These are phyloP conservation scores for Botrytis sinoallii DNA, from an alignment of 2,329 filamentous ascomycete species.

Conservation along the genomic window DNA sequence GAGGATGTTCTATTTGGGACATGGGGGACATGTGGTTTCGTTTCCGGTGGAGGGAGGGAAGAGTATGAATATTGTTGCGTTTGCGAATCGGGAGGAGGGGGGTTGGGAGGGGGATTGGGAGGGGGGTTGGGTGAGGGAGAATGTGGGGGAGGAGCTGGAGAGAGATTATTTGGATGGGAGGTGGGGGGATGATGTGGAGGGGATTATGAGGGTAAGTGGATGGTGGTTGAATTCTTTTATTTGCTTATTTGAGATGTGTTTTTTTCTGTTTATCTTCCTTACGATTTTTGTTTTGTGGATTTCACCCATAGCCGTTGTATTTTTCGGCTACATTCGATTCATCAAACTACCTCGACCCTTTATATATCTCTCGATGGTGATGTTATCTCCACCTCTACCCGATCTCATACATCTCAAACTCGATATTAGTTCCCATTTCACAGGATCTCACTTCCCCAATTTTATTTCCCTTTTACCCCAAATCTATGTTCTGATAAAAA, in stretches of 20 bases:
- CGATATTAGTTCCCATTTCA: neutral
- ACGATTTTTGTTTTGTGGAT: neutral
- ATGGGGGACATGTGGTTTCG: constrained; percentile 46
- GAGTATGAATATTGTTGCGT: constrained; percentile 51
- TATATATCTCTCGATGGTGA: neutral
- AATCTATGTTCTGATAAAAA: neutral
- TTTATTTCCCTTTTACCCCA: too few species aligned
- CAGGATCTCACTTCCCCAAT: neutral
- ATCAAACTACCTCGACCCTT: neutral
- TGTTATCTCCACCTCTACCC: too few species aligned
- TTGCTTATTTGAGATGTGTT: neutral
- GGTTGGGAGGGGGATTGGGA: constrained; percentile 41
- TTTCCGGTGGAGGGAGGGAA: constrained; percentile 46
- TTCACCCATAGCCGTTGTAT: accelerated
- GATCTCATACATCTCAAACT: neutral
- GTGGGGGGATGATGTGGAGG: constrained; percentile 1
- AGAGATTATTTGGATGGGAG: constrained; percentile 10
- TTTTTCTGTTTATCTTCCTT: too few species aligned
- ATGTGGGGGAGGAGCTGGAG: neutral
- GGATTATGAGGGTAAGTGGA: neutral
- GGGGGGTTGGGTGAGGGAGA: constrained; percentile 4
- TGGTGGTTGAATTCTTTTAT: too few species aligned
- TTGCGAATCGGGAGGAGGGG: constrained; percentile 33
- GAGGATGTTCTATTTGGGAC: constrained; percentile 50
- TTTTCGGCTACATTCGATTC: neutral